Evolutionary conservation across 371 early-diverging fungal species (phyloP).

Genomic region (Syncephalastrum sp.): DNA sequence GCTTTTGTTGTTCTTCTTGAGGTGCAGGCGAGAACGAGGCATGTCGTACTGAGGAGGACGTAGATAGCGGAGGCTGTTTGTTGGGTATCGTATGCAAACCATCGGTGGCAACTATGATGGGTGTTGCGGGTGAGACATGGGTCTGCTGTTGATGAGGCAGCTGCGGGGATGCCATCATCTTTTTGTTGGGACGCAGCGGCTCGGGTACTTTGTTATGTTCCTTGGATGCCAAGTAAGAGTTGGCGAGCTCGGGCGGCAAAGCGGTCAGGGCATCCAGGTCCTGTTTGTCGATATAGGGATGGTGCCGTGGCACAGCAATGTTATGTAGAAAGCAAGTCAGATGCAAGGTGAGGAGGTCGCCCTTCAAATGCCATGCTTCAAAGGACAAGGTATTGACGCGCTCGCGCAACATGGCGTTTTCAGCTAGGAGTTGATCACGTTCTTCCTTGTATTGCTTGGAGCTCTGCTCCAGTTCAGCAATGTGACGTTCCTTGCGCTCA

Average conservation of each 20-base stretch:
- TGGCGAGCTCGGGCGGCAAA: conserved; percentile 26
- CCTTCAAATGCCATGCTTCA: conserved; percentile 52
- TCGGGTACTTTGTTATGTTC: not conserved
- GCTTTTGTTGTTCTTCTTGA: no score
- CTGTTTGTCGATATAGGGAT: conserved; percentile 17
- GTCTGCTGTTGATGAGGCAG: conserved; percentile 6
- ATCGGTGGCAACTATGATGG: not conserved
- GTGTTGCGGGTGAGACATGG: not conserved
- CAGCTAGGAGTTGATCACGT: conserved; percentile 35
- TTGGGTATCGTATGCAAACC: not conserved
- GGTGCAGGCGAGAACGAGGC: no score
- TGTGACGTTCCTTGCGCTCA: conserved; percentile 67
- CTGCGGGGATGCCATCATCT: conserved; percentile 24
- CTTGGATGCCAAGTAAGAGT: conserved; percentile 15
- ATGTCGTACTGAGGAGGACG: no score
- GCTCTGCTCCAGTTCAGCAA: conserved; percentile 56
- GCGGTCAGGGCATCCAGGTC: conserved; percentile 19
- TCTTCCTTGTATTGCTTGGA: conserved; percentile 54
- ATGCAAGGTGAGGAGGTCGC: conserved; percentile 40
- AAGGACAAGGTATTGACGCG: conserved; percentile 38
- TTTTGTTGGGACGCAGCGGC: no score
- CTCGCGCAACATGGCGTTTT: conserved; percentile 38
- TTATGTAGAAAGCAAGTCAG: conserved; percentile 22
- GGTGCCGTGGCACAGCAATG: conserved; percentile 17
- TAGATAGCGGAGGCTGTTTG: no score